Base-by-base conservation (phyloP, 805 yeast species). In the Teunomyces gatunensis region DNA sequence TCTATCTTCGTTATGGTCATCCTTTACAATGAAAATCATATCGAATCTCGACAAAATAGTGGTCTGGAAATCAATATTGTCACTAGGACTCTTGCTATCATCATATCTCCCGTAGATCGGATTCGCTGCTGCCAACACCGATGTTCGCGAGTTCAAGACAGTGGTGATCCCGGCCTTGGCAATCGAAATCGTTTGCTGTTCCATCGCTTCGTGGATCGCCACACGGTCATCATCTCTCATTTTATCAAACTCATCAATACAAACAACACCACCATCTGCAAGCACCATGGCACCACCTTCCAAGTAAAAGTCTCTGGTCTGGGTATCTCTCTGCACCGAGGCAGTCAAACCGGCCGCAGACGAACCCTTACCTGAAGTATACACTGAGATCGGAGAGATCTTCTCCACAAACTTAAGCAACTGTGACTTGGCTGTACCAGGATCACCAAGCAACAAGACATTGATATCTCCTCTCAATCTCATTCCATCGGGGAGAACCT, bases 231-330 rank as follows among this genome's bases (percentile, higher is more conserved):
- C 98, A 61, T 94, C 99, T 65, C 98, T 79, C 99, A 94, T 94
- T 75, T 94, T 94, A 68, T 94, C 99, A 63, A 94, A 94, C 77
- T 94, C 99, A 74, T 94, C 99, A 61, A 94, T 94, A 78, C 98
- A 94, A 42, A 92, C 97, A 44, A 94, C 97, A 55, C 99, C 99
- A 34, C 98, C 98, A 71, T 94, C 99, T 0, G 99, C 99, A 44
- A 94, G 74, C n/a, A 94, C 99, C 97, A 94, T 91, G 6, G 99
- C 99, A 69, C 99, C 99, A 50, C 99, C 99, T 78, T 94, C 99
- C 46, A 94, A 74, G 65, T 88, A 92, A 65, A 92, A 94, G 58
- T 94, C 99, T 53, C 96, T 75, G 0, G 97, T 87, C 20, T 76
- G 74, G 1, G 89, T 77, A 65, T 94, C 98, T 64, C 97, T 79